phyloP scores from a whole-genome alignment of 805 yeast species.

The Wickerhamomyces strasburgensis region DNA sequence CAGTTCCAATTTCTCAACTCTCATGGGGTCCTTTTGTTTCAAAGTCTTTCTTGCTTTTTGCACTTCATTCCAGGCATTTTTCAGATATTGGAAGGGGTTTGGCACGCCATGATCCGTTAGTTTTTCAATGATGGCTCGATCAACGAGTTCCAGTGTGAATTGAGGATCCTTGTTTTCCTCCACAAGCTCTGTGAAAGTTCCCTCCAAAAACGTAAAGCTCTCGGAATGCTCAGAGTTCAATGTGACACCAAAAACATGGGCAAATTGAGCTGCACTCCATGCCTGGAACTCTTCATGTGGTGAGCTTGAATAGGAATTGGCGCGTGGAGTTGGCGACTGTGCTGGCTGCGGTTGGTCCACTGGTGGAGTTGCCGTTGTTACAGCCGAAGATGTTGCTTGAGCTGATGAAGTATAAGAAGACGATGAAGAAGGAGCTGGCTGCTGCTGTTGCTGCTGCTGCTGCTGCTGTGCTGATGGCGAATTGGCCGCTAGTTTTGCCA shows the following conservation, averaged over 20 bases:
- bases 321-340: constrained; percentile 5
- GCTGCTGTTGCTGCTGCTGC: constrained; percentile 1
- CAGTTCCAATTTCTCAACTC: constrained; percentile 33
- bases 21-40: constrained; percentile 35
- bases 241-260: constrained; percentile 18
- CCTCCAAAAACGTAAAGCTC: constrained; percentile 17
- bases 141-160: constrained; percentile 29
- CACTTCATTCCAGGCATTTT: constrained; percentile 38
- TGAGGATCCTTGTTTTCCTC: constrained; percentile 18
- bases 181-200: constrained; percentile 21
- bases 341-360: not conserved
- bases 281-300: constrained; percentile 4
- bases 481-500: constrained; percentile 16
- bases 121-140: constrained; percentile 49
- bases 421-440: too few species aligned
- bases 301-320: too few species aligned
- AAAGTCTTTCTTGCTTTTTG: constrained; percentile 38
- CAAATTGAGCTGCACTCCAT: constrained; percentile 15
- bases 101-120: constrained; percentile 49
- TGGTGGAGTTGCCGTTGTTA: not conserved
- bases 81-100: constrained; percentile 45
- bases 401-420: not conserved
- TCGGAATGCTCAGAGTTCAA: constrained; percentile 14
- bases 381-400: constrained; percentile 1
- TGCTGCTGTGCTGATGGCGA: constrained; percentile 1